Conservation (phyloP, 2,329 filamentous ascomycete genomes). For the Colletotrichum musicola region DNA sequence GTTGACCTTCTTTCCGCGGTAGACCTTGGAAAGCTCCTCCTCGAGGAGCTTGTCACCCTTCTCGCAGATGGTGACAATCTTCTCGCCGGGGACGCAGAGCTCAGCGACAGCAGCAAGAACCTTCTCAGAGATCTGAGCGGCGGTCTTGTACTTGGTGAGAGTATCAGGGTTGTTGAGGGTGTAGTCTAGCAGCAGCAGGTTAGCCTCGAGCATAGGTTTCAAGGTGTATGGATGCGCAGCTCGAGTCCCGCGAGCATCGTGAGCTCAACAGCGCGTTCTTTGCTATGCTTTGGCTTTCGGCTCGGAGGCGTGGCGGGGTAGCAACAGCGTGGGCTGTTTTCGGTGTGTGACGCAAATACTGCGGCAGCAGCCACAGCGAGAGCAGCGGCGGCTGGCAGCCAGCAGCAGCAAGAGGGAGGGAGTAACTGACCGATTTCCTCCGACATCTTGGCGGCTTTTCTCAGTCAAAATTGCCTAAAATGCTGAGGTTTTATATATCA, state of each 20-base stretch:
- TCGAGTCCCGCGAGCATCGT: conserved; percentile 24
- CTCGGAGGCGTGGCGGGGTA: conserved; percentile 25
- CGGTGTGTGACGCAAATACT: conserved; percentile 43
- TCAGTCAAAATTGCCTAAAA: conserved; percentile 29
- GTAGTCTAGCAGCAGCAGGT: conserved; percentile 72
- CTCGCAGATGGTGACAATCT: conserved; percentile 94
- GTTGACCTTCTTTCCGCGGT: conserved; percentile 95
- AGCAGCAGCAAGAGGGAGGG: conserved; percentile 11
- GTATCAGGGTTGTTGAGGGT: conserved; percentile 92
- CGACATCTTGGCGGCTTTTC: conserved; percentile 54
- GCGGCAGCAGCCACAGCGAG: conserved; percentile 30
- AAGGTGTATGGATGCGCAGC: neutral
- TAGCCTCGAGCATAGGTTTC: conserved; percentile 12
- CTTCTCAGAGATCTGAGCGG: conserved; percentile 94
- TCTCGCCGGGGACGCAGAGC: conserved; percentile 84
- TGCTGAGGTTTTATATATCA: conserved; percentile 28
- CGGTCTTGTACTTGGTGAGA: conserved; percentile 99
- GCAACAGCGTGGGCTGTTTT: conserved; percentile 40
- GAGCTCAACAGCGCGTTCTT: conserved; percentile 6
- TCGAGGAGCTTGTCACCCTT: conserved; percentile 95
- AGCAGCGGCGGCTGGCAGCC: neutral
- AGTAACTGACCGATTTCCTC: conserved; percentile 58
- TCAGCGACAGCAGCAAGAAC: conserved; percentile 87
- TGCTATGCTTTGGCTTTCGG: conserved; percentile 20
- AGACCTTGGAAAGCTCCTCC: conserved; percentile 94